Evolutionary conservation across 2,329 filamentous ascomycete genomes (phyloP), one percentile per base, ranked within the genome.

Genomic region (Cercospora berteroae): DNA sequence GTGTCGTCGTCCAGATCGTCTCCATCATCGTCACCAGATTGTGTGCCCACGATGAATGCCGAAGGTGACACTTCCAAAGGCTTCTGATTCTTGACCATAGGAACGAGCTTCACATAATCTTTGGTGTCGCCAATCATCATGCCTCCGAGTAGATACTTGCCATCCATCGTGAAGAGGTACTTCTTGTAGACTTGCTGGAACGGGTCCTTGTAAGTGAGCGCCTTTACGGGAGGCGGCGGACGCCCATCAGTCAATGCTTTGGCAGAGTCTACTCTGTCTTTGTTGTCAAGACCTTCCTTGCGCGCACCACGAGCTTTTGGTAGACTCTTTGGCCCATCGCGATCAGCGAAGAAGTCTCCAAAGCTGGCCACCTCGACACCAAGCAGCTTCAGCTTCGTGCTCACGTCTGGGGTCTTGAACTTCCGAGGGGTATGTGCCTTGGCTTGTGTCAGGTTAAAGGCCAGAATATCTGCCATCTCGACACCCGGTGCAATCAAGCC

Each of bases 61-160:
- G 90, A 88, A 0, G 93, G 93, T 0, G 92, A 87, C 0, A 92
- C 82, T 13, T 96, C 91, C 1, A 97, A 84, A 69, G 85, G 83
- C 77, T 94, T 96, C 76, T 93, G 90, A 71, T 87, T 89, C 81
- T 94, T 96, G 64, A 95, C 92, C 84, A 96, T 88, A 1, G 92
- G 90, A 0, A 96, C 91, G 23, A 97, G 81, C 78, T 94, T 96
- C 80, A 96, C 87, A 75, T 96, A 97, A 80, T 97, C 93, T 70
- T 87, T 90, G 0, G 92, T 96, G 75, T 97, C 93, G 44, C 93
- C 94, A 69, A 97, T 95, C 92, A 97, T 96, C 92, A 97, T 97
- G 4, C 93, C 94, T n/a, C 93, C 93, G 0, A 97, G 86, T 1
- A 97, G 83, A 74, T 94, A 94, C 77, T 96, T 96, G 27, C 93